phyloP scores from a whole-genome alignment of 106 monocot genomes.

The Dioscorea zingiberensis region DNA sequence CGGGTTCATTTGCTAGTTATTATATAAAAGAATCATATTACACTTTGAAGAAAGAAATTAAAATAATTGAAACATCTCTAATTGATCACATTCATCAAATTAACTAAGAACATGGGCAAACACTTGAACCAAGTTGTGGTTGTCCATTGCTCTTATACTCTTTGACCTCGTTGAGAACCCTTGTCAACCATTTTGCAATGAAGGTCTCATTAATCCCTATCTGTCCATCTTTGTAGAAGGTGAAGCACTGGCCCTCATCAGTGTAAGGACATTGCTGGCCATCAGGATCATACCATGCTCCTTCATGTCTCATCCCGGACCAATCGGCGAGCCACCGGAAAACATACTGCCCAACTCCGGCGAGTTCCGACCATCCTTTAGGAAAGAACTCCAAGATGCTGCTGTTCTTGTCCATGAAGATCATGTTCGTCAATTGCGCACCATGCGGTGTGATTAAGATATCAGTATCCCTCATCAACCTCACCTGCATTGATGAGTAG shows the following conservation, averaged over 20 bases:
- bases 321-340: slow-evolving; percentile 56
- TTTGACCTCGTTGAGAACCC: slow-evolving; percentile 37
- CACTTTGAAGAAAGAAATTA: no score
- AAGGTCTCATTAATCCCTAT: slow-evolving; percentile 53
- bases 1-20: no score
- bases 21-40: no score
- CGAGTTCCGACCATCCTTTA: slow-evolving; percentile 62
- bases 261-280: slow-evolving; percentile 31
- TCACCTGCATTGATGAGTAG: slow-evolving; percentile 41
- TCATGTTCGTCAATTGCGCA: slow-evolving; percentile 76
- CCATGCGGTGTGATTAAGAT: slow-evolving; percentile 59
- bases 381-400: slow-evolving; percentile 87
- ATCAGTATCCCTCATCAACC: slow-evolving; percentile 57
- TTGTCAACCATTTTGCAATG: slow-evolving; percentile 42
- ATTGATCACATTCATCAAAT: no score
- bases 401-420: slow-evolving; percentile 77
- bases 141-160: slow-evolving; percentile 17
- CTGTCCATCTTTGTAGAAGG: slow-evolving; percentile 41
- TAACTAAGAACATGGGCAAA: slow-evolving; percentile 10
- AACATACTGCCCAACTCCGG: slow-evolving; percentile 66
- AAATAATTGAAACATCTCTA: no score
- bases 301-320: slow-evolving; percentile 53
- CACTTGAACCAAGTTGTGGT: neutral
- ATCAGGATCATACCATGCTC: slow-evolving; percentile 45
- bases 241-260: slow-evolving; percentile 31